Conservation (phyloP, 2,329 filamentous ascomycete genomes). For the Leptographium wingfieldii region DNA sequence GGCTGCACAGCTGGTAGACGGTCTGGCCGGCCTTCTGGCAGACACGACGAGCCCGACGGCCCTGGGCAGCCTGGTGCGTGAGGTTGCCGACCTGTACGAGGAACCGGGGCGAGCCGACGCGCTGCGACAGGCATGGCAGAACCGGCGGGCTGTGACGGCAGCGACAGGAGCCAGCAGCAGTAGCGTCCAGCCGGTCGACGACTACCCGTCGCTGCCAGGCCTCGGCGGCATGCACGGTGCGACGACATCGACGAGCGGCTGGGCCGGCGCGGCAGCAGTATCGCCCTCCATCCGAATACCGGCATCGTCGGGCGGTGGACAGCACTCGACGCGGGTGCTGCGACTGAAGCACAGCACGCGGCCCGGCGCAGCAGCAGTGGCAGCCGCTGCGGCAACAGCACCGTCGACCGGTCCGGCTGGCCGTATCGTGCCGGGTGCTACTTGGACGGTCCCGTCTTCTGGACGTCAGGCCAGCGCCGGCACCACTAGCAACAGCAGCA, state of each 20-base stretch:
- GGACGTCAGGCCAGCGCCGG: constrained; percentile 6
- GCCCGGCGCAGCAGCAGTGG: constrained; percentile 22
- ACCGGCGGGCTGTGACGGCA: constrained; percentile 80
- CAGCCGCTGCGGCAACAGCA: constrained; percentile 9
- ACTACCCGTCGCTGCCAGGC: constrained; percentile 80
- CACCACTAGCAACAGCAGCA: constrained; percentile 7
- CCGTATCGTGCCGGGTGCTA: constrained; percentile 10
- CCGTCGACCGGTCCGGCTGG: constrained; percentile 3
- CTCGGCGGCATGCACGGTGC: constrained; percentile 55
- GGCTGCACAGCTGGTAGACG: constrained; percentile 68
- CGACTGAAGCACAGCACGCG: constrained; percentile 47
- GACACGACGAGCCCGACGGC: constrained; percentile 61
- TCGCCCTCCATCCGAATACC: constrained; percentile 40
- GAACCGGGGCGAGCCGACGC: constrained; percentile 60
- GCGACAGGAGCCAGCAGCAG: background rate
- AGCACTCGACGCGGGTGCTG: constrained; percentile 41
- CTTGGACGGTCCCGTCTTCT: constrained; percentile 15
- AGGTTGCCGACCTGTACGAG: constrained; percentile 87
- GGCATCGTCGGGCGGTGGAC: constrained; percentile 25
- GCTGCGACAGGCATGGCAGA: constrained; percentile 77
- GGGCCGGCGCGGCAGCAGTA: constrained; percentile 46
- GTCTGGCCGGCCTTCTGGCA: constrained; percentile 72
- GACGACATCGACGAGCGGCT: constrained; percentile 41
- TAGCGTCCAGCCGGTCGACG: constrained; percentile 39
- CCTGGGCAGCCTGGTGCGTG: constrained; percentile 78